phyloP scores from a whole-genome alignment of 2,329 filamentous ascomycete genomes.

The Phialocephala sp. region DNA sequence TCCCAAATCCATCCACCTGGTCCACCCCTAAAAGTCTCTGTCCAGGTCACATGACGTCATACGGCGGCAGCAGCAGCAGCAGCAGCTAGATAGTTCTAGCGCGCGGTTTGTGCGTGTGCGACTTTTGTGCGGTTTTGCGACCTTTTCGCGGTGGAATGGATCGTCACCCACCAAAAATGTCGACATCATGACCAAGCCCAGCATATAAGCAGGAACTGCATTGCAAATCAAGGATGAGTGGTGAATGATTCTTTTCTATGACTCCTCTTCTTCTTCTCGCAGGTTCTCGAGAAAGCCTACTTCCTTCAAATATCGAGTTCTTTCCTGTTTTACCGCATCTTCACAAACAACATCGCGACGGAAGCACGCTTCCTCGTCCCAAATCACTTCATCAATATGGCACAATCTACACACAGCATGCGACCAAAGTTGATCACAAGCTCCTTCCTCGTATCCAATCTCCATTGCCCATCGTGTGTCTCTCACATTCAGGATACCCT shows the following conservation, averaged over 20 bases:
- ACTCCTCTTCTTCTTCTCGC: slow-evolving; percentile 16
- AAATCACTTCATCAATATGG: slow-evolving; percentile 17
- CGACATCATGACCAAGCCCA: slow-evolving; percentile 15
- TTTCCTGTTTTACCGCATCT: slow-evolving; percentile 10
- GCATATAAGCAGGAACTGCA: slow-evolving; percentile 3
- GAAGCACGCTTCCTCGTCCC: background rate
- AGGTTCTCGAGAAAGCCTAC: slow-evolving; percentile 5
- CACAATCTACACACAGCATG: background rate
- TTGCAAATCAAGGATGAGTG: slow-evolving; percentile 10
- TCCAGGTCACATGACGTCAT: slow-evolving; percentile 7
- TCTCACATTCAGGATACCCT: slow-evolving; percentile 67
- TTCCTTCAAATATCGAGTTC: slow-evolving; percentile 13
- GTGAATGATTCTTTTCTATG: slow-evolving; percentile 9
- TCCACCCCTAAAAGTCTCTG: no score
- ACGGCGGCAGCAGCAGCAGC: no score
- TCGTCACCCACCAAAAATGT: slow-evolving; percentile 10
- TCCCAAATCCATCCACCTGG: background rate
- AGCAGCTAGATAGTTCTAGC: no score
- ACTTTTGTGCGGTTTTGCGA: slow-evolving; percentile 26
- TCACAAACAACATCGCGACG: background rate
- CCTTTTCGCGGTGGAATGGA: slow-evolving; percentile 18
- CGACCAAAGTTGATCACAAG: slow-evolving; percentile 29
- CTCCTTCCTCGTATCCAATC: slow-evolving; percentile 68
- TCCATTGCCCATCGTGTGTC: slow-evolving; percentile 81
- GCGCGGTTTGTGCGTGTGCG: slow-evolving; percentile 7